Evolutionary conservation across 805 yeast species (phyloP), one percentile per base, ranked within the genome.

Genomic region (Wickerhamiella spandovensis): DNA sequence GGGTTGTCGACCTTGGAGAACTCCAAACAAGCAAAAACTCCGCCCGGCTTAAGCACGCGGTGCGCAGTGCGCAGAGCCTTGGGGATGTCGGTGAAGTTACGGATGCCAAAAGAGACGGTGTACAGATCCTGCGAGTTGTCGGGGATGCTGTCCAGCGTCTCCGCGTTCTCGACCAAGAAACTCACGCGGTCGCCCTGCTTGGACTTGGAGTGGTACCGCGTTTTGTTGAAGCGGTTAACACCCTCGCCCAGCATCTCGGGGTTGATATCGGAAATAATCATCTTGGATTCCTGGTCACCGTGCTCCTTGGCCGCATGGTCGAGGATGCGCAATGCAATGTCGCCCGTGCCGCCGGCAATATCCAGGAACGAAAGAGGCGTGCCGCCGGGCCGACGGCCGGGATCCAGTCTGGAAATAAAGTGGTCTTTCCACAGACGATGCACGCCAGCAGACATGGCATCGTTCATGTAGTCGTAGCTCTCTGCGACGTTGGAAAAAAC

Each of bases 341-440:
- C 98, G 45, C 98, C 98, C 10, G 97, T 87, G 22, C 98, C 98
- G 53, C 98, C 98, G 24, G 98, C 98, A 51, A 92, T 97, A 67
- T 92, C 98, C 55, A 92, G 74, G 62, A 92, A 90, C 52, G 81
- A 78, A 59, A 92, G 71, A 3, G 96, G 95, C 56, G 81, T 77
- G 13, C 79, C 76, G 44, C 90, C 94, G 5, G 95, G 90, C 62
- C 97, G 77, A 72, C 79, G 79, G 32, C 98, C 98, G 43, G 97
- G 95, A 63, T 92, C 96, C 51, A 92, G 71, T 57, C 85, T 79
- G 58, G 79, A 75, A 60, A 92, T 88, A 64, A 92, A 83, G 63
- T 89, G 95, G 62, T 77, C 79, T 64, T 92, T 92, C 98, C 98
- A 92, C 44, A 90, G 71, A 60, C 98, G 75, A 66, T 92, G 98